These are phyloP conservation scores for Proteromonas lacertae DNA, from an alignment of 352 stramenopile species.

Conservation along the genomic window DNA sequence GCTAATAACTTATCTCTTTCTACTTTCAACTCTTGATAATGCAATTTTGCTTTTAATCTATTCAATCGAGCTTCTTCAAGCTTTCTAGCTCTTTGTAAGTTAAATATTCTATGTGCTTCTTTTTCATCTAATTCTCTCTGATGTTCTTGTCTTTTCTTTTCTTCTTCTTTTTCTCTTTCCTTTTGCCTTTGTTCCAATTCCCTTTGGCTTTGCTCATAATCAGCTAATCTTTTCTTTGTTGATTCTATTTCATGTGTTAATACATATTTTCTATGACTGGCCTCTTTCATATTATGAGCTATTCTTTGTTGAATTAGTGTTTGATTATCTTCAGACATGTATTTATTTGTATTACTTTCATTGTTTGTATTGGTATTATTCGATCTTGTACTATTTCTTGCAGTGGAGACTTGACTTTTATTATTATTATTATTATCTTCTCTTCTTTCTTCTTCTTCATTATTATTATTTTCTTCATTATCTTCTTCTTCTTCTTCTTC, in stretches of 20 bases:
- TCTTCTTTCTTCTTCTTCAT: neutral
- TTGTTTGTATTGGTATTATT: too few relatives aligned
- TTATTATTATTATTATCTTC: neutral
- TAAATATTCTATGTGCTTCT: neutral
- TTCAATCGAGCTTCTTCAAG: constrained; percentile 1
- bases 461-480: neutral
- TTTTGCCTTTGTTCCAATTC: constrained; percentile 1
- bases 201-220: constrained; percentile 1
- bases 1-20: too few relatives aligned
- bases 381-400: neutral
- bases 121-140: neutral
- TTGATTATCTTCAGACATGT: too few relatives aligned
- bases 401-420: neutral
- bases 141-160: neutral
- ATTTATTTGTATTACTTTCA: too few relatives aligned
- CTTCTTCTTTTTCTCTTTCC: neutral
- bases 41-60: too few relatives aligned
- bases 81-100: neutral
- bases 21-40: too few relatives aligned
- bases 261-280: too few relatives aligned
- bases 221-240: constrained; percentile 2
- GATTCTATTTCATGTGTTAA: too few relatives aligned
- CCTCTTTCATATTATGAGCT: too few relatives aligned
- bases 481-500: neutral
- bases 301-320: too few relatives aligned